Evolutionary conservation across 2,329 filamentous ascomycete genomes (phyloP), one percentile per base, ranked within the genome.

Genomic region (Lasiodiplodia hormozganensis): DNA sequence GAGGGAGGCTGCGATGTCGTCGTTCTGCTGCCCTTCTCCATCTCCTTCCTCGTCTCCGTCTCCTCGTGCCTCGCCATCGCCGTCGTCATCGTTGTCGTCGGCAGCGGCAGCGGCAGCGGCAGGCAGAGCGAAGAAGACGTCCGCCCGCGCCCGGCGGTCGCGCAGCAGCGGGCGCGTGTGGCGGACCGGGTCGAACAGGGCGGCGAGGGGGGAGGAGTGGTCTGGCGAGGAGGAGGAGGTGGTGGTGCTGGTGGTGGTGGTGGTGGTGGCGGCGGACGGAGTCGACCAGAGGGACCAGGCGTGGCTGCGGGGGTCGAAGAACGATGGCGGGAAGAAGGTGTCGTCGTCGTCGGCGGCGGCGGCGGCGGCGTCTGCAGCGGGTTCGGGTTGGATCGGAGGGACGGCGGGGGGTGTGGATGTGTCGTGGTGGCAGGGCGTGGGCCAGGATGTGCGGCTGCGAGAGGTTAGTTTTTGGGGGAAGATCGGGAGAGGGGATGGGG

Each of bases 161-260:
- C 40, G 67, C n/a, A 58, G 65, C 25, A 38, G n/a, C 8, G 53
- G 14, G 28, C 56, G 34, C n/a, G 64, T 8, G 36, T 62, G 57
- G 11, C 57, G 38, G 23, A 3, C 12, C 23, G 57, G 38, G 21
- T 62, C 25, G 60, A 54, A 28, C 18, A 70, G 67, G 18, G 57
- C 38, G 5, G 73, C 70, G n/a, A 69, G 47, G n/a, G 72, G 74
- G 5, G 73, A 71, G 6, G 64, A 34, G 14, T 34, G 6, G 31
- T 57, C 16, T 4, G 52, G 14, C 2, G 25, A 10, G 4, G 52
- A 31, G 12, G 54, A 2, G 0, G n/a, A 1, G 18, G n/a, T 23
- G 10, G 10, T 6, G 40, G 43, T 21, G 7, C 7, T 47, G 40
- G 18, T n/a, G n/a, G n/a, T 3, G 18, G n/a, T 23, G 10, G 10